phyloP scores from a whole-genome alignment of 2,329 filamentous ascomycete species.

The Emericellopsis atlantica region DNA sequence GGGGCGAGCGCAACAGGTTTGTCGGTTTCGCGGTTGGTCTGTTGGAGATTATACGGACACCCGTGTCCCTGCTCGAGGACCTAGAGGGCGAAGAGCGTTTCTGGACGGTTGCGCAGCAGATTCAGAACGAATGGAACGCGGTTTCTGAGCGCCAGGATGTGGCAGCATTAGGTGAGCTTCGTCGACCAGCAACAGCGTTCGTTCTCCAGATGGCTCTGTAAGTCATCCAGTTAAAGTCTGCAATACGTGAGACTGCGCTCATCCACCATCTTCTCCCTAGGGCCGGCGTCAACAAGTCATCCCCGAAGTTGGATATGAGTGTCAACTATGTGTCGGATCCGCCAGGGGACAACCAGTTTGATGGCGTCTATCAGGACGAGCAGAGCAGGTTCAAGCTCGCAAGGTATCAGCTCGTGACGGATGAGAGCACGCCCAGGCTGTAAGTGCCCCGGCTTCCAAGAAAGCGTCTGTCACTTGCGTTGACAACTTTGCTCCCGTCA shows the following conservation, averaged over 20 bases:
- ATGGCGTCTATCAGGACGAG: not conserved
- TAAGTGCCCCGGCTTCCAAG: not conserved
- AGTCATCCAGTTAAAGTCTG: not conserved
- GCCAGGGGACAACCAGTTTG: not conserved
- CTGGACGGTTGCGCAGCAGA: not conserved
- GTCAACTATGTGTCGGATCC: not conserved
- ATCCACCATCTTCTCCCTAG: too few relatives aligned
- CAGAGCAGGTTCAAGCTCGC: not conserved
- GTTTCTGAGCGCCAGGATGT: not conserved
- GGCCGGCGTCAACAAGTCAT: too few relatives aligned
- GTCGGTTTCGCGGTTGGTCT: not conserved
- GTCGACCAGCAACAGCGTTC: not conserved
- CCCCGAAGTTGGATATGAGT: not conserved
- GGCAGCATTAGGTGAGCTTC: not conserved
- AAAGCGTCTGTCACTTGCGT: not conserved
- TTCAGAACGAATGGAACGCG: not conserved
- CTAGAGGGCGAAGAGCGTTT: not conserved
- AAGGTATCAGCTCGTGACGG: not conserved
- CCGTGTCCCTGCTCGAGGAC: not conserved
- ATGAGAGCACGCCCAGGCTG: not conserved
- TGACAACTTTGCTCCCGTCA: not conserved
- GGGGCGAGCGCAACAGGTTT: not conserved
- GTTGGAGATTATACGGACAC: not conserved
- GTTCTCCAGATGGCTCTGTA: not conserved
- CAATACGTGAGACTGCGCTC: too few relatives aligned